phyloP scores from a whole-genome alignment of 495 filamentous ascomycete genomes.

The Pseudevernia furfuracea region DNA sequence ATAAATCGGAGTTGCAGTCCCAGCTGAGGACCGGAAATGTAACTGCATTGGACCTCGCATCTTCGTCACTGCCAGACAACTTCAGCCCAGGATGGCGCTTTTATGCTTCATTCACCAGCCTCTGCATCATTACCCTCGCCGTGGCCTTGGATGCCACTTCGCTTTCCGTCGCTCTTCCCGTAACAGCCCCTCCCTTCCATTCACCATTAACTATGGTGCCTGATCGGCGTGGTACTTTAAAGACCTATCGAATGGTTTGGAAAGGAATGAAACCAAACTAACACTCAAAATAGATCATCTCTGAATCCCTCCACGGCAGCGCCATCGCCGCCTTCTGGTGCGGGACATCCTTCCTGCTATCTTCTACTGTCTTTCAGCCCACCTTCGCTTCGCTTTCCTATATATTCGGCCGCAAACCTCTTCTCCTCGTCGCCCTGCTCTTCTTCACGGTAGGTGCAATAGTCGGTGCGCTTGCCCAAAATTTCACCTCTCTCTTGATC shows the following conservation, averaged over 20 bases:
- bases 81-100: conserved; percentile 37
- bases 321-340: conserved; percentile 57
- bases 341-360: conserved; percentile 67
- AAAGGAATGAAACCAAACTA: neutral
- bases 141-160: conserved; percentile 55
- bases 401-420: conserved; percentile 48
- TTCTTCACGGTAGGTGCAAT: conserved; percentile 44
- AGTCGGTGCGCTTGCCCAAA: conserved; percentile 46
- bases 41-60: neutral
- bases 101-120: conserved; percentile 37
- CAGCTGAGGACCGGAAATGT: neutral
- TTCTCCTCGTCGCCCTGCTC: conserved; percentile 38
- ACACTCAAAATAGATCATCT: conserved; percentile 37
- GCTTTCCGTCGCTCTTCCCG: conserved; percentile 50
- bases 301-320: conserved; percentile 40
- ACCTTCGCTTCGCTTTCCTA: conserved; percentile 52
- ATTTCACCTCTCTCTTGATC: conserved; percentile 46
- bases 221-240: neutral
- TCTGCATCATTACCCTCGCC: conserved; percentile 44
- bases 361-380: conserved; percentile 63
- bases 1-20: neutral
- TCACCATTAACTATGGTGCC: neutral
- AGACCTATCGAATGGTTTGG: neutral
- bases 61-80: neutral
- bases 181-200: conserved; percentile 15